Evolutionary conservation across 73 alveolate species (phyloP).

Genomic region (Paramecium bursaria): DNA sequence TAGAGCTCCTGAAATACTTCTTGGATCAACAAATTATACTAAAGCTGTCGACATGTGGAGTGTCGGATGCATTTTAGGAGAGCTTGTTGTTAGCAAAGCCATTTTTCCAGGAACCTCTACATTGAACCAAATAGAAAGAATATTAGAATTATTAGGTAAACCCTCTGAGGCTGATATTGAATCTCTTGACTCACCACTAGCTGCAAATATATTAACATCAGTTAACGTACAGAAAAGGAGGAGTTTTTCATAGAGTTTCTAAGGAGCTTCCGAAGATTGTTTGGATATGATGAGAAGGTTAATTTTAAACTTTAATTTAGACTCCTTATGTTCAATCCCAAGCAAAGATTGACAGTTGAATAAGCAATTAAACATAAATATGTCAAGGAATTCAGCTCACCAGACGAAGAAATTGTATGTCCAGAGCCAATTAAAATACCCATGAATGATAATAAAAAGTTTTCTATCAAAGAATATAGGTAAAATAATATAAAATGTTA

Average conservation of each 20-base stretch:
- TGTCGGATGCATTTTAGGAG: slow-evolving; percentile 96
- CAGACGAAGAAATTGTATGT: slow-evolving; percentile 89
- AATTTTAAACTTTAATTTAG: slow-evolving; percentile 9
- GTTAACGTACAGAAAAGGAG: slow-evolving; percentile 77
- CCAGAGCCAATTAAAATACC: slow-evolving; percentile 81
- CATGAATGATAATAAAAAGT: slow-evolving; percentile 87
- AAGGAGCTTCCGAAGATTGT: slow-evolving; percentile 81
- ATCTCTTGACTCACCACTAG: slow-evolving; percentile 77
- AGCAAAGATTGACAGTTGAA: slow-evolving; percentile 85
- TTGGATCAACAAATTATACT: slow-evolving; percentile 89
- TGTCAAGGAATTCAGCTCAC: slow-evolving; percentile 87
- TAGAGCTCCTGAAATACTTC: slow-evolving; percentile 93
- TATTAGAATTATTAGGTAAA: slow-evolving; percentile 87
- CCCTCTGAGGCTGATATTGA: slow-evolving; percentile 86
- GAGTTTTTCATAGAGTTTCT: slow-evolving; percentile 74
- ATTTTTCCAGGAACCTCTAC: slow-evolving; percentile 91
- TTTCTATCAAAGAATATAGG: slow-evolving; percentile 87
- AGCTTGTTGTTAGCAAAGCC: slow-evolving; percentile 86
- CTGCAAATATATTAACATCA: slow-evolving; percentile 77
- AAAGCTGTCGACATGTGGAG: slow-evolving; percentile 98
- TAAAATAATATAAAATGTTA: too few relatives aligned
- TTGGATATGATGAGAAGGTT: slow-evolving; percentile 58
- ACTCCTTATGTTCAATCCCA: slow-evolving; percentile 80
- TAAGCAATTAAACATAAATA: slow-evolving; percentile 90
- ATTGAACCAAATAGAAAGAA: slow-evolving; percentile 80